Base-by-base conservation (phyloP, 2,329 filamentous ascomycete species). In the Dothidotthia symphoricarpi region DNA sequence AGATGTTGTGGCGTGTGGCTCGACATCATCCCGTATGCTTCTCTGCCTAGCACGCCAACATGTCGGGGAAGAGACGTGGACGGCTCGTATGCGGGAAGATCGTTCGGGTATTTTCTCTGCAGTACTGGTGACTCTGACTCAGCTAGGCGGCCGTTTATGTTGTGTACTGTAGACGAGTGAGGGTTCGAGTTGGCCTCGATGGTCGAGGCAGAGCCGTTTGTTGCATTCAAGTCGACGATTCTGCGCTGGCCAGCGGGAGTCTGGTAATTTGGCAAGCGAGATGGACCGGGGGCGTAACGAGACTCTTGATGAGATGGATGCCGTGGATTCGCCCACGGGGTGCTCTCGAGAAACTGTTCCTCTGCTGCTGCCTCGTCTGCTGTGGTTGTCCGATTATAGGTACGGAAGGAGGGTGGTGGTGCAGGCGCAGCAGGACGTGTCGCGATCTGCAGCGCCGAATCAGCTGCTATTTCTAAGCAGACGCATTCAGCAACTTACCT, bases 321-420 rank as follows among this genome's bases (percentile, higher is more conserved):
- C 51, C 91, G 87, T 13, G 89, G 88, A 61, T 95, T 95, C 24
- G 89, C 88, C 90, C 90, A 96, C 1, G 89, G 85, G 4, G 87
- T 95, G 52, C 91, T 84, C 58, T 94, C 87, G 38, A 95, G 77
- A 53, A 93, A 95, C 48, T 91, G 85, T 64, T 94, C 88, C 55
- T 87, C 86, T 16, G 86, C 86, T 26, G 84, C 70, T 16, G 55
- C 79, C 77, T 43, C 81, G 67, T 55, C 72, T 70, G 56, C 70
- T 59, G 50, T 67, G 53, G 51, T 69, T 6, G 58, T 56, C 37
- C 61, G 57, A 28, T 61, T 60, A 29, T 62, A 64, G 15, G 52
- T 59, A 14, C 63, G 62, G 31, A 62, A 61, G 2, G 61, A 62
- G 3, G 61, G 54, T 16, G 61, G 55, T 16, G 55, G 51, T 24